phyloP scores from a whole-genome alignment of 352 stramenopile species.

The Phytopythium aichiense region DNA sequence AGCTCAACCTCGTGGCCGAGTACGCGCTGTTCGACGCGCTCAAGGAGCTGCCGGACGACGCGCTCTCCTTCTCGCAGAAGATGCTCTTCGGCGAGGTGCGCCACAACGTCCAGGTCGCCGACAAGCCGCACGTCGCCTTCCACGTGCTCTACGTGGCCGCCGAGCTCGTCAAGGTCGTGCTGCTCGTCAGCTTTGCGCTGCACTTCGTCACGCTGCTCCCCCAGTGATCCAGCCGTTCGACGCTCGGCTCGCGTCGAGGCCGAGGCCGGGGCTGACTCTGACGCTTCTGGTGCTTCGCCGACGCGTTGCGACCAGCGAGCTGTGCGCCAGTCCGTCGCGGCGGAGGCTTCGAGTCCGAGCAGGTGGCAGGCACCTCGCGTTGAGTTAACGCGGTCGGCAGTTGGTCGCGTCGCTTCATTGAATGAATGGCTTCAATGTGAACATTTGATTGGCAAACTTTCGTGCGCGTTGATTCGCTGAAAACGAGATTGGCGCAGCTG shows the following conservation, averaged over 20 bases:
- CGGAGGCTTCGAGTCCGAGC: too few relatives aligned
- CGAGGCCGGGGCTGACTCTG: too few relatives aligned
- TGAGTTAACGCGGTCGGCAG: too few relatives aligned
- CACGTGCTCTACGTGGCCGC: constrained; percentile 43
- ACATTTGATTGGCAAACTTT: too few relatives aligned
- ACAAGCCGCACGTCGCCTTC: constrained; percentile 29
- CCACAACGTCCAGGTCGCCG: constrained; percentile 38
- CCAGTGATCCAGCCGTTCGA: constrained; percentile 5
- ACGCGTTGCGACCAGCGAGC: too few relatives aligned
- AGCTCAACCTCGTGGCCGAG: constrained; percentile 45
- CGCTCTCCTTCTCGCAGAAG: constrained; percentile 59
- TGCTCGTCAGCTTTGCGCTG: constrained; percentile 40
- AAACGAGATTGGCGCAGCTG: not conserved
- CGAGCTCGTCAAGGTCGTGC: constrained; percentile 46
- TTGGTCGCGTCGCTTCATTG: too few relatives aligned
- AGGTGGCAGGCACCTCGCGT: too few relatives aligned
- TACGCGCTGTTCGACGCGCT: constrained; percentile 56
- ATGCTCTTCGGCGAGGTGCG: constrained; percentile 51
- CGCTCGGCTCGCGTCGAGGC: too few relatives aligned
- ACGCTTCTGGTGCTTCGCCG: too few relatives aligned
- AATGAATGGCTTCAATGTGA: not conserved
- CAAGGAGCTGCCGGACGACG: constrained; percentile 40
- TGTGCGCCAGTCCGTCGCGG: too few relatives aligned
- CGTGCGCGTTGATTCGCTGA: not conserved
- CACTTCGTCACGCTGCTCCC: constrained; percentile 45